Conservation (phyloP, 2,329 filamentous ascomycete genomes). For the Coniella lustricola region DNA sequence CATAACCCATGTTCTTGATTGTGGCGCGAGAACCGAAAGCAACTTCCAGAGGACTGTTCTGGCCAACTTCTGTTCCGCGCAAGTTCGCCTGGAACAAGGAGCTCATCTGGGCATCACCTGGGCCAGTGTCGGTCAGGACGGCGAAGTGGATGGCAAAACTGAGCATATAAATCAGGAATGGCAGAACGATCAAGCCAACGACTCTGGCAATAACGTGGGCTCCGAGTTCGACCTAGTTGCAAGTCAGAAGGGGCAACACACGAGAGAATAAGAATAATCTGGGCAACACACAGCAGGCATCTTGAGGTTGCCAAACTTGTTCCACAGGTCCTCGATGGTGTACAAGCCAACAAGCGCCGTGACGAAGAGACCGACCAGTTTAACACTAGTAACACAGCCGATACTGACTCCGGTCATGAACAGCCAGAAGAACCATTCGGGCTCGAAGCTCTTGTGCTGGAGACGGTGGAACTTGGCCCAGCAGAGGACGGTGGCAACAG, state of each 20-base stretch:
- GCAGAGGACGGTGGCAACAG: conserved; percentile 94
- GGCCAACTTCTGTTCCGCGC: conserved; percentile 85
- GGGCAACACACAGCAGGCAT: conserved; percentile 66
- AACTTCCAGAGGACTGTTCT: conserved; percentile 88
- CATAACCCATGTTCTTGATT: conserved; percentile 99
- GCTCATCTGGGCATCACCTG: conserved; percentile 99
- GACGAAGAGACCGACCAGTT: conserved; percentile 94
- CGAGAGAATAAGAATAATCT: not conserved
- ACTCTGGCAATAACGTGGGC: conserved; percentile 76
- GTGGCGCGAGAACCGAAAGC: conserved; percentile 84
- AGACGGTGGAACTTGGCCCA: conserved; percentile 95
- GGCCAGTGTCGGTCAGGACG: conserved; percentile 86
- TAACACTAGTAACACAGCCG: conserved; percentile 96
- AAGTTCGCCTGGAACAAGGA: conserved; percentile 98
- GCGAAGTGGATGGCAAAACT: conserved; percentile 94
- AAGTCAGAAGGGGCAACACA: not conserved
- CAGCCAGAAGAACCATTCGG: conserved; percentile 92
- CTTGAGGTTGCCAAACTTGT: conserved; percentile 89
- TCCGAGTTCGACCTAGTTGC: conserved; percentile 45
- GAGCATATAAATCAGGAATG: conserved; percentile 86
- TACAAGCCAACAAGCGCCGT: conserved; percentile 93
- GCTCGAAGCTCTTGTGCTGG: conserved; percentile 76
- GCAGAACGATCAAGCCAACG: conserved; percentile 80
- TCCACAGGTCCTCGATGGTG: conserved; percentile 94
- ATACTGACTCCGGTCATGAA: conserved; percentile 91